Evolutionary conservation across 441 rosid species (phyloP).

Genomic region (Isatis lusitanica): DNA sequence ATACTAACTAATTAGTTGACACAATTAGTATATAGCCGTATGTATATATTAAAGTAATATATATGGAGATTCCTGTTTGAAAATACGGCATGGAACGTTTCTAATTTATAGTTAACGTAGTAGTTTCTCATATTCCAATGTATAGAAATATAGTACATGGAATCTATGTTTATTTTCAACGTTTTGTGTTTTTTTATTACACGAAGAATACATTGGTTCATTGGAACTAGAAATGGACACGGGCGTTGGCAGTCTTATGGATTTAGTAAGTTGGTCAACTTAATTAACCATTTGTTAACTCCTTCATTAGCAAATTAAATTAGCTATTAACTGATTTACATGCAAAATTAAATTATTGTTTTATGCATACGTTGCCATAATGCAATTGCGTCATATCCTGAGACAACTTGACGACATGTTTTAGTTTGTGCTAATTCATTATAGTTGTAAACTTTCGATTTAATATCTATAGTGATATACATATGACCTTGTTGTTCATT

Average conservation of each 20-base stretch:
- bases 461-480: too few species aligned
- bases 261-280: neutral
- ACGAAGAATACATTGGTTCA: neutral
- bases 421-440: neutral
- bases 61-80: conserved; percentile 12
- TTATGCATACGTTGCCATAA: neutral
- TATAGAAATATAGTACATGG: neutral
- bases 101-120: neutral
- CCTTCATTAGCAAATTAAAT: neutral
- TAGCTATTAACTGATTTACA: neutral
- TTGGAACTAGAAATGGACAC: conserved; percentile 5
- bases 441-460: neutral
- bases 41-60: neutral
- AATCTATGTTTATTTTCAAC: conserved; percentile 1
- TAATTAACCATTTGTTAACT: neutral
- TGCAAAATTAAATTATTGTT: neutral
- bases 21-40: neutral
- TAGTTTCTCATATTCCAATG: conserved; percentile 7
- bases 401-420: neutral
- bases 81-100: conserved; percentile 18
- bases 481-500: too few species aligned
- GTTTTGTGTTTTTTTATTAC: neutral
- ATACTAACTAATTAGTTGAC: conserved; percentile 3
- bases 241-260: neutral
- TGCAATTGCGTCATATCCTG: neutral